These are phyloP conservation scores for Pythium grandisporangium DNA, from an alignment of 352 stramenopile genomes.

Conservation along the genomic window DNA sequence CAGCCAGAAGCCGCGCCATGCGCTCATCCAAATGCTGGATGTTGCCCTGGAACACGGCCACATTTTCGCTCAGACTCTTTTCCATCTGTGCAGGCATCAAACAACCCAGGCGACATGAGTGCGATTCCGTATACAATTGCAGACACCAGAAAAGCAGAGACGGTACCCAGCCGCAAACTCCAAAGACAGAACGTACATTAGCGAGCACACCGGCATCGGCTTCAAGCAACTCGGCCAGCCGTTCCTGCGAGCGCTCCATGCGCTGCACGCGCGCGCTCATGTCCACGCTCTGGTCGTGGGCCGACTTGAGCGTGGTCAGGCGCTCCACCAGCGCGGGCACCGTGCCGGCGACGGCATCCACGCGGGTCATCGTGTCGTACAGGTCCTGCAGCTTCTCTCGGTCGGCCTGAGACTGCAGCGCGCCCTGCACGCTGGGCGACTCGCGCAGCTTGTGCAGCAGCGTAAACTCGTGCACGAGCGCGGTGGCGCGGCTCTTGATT, in stretches of 20 bases:
- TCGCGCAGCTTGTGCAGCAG: conserved; percentile 77
- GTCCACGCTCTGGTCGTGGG: conserved; percentile 59
- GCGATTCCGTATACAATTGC: too few species aligned
- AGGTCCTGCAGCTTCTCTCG: conserved; percentile 62
- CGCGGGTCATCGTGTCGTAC: conserved; percentile 50
- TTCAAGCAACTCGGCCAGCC: conserved; percentile 45
- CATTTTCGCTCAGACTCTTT: conserved; percentile 57
- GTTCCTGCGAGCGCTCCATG: conserved; percentile 50
- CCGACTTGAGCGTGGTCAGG: conserved; percentile 53
- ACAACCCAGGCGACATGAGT: too few species aligned
- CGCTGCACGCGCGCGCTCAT: conserved; percentile 38
- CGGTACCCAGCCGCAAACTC: too few species aligned
- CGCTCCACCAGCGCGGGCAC: conserved; percentile 67
- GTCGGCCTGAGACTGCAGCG: conserved; percentile 47
- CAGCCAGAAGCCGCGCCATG: conserved; percentile 23
- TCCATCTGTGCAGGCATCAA: conserved; percentile 45
- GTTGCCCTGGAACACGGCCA: conserved; percentile 71
- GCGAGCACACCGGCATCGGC: conserved; percentile 50
- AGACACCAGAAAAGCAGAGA: too few species aligned
- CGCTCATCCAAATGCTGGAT: conserved; percentile 66
- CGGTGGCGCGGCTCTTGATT: conserved; percentile 66
- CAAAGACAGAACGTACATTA: conserved; percentile 38
- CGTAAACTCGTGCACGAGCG: conserved; percentile 69
- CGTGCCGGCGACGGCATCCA: conserved; percentile 44
- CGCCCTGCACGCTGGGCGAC: conserved; percentile 40